phyloP scores from a whole-genome alignment of 768 basidiomycete genomes.

The Tricholomella constricta region DNA sequence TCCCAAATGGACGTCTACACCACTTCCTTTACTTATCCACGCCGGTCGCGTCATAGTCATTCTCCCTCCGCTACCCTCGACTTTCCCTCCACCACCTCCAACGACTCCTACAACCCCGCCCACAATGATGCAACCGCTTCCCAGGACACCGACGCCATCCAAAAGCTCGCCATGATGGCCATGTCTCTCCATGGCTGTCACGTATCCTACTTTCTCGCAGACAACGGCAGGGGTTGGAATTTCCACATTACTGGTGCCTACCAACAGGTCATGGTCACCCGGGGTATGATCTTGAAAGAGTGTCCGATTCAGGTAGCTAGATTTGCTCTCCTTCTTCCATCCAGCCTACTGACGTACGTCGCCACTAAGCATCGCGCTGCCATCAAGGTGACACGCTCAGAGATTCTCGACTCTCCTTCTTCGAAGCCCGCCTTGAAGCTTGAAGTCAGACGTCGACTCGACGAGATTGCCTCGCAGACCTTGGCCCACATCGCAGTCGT shows the following conservation, averaged over 20 bases:
- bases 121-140: slow-evolving; percentile 40
- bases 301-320: slow-evolving; percentile 76
- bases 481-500: slow-evolving; percentile 92
- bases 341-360: slow-evolving; percentile 18
- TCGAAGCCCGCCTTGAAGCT: slow-evolving; percentile 80
- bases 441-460: slow-evolving; percentile 82
- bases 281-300: slow-evolving; percentile 88
- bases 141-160: slow-evolving; percentile 72
- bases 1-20: slow-evolving; percentile 90
- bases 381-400: slow-evolving; percentile 90
- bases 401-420: slow-evolving; percentile 85
- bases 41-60: slow-evolving; percentile 72
- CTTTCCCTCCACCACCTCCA: slow-evolving; percentile 45
- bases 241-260: slow-evolving; percentile 90
- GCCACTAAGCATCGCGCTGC: slow-evolving; percentile 69
- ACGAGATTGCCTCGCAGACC: slow-evolving; percentile 93
- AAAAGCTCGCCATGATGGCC: slow-evolving; percentile 77
- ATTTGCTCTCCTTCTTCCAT: slow-evolving; percentile 14
- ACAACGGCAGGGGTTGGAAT: slow-evolving; percentile 79
- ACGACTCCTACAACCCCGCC: slow-evolving; percentile 30
- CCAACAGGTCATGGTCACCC: slow-evolving; percentile 88
- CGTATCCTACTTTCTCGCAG: slow-evolving; percentile 74
- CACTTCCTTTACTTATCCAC: slow-evolving; percentile 90
- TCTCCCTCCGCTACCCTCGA: slow-evolving; percentile 67
- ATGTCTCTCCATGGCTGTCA: slow-evolving; percentile 83